A percentile compares a stretch with the other conserved stretches of the same genome.
phyloP scores from a whole-genome alignment of 139 green algal species.

The Diplosphaera chodatii region DNA sequence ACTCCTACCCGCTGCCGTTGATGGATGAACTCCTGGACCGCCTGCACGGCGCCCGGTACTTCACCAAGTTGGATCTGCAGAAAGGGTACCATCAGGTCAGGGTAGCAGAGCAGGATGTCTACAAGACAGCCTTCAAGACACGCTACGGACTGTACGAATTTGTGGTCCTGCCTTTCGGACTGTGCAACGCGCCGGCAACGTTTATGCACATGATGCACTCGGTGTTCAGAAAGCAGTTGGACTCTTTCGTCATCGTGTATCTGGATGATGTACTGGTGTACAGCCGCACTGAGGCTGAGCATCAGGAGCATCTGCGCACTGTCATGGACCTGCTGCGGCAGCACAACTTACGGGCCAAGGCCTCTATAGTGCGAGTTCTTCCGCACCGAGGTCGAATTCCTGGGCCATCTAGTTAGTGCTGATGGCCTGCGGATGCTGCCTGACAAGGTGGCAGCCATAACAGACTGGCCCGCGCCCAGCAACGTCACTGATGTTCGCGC shows the following conservation, averaged over 20 bases:
- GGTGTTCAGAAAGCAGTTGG: conserved; percentile 14
- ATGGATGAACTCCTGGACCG: conserved; percentile 40
- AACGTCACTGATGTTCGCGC: conserved; percentile 16
- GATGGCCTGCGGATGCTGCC: conserved; percentile 11
- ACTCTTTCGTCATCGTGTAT: conserved; percentile 44
- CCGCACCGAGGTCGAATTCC: conserved; percentile 13
- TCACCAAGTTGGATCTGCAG: conserved; percentile 36
- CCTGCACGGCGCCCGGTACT: conserved; percentile 29
- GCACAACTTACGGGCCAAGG: conserved; percentile 19
- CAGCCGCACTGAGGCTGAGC: conserved; percentile 23
- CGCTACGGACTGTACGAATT: conserved; percentile 28
- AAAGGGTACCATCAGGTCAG: conserved; percentile 27
- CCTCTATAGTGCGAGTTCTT: conserved; percentile 18
- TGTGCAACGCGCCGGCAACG: conserved; percentile 42
- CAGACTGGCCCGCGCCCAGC: conserved; percentile 16
- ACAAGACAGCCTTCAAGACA: conserved; percentile 36
- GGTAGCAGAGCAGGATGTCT: conserved; percentile 19
- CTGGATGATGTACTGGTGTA: conserved; percentile 56
- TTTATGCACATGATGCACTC: conserved; percentile 44
- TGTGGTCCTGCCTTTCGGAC: conserved; percentile 30
- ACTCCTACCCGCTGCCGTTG: conserved; percentile 37
- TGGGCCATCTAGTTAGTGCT: conserved; percentile 26
- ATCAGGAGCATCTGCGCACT: conserved; percentile 27
- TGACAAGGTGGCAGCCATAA: conserved; percentile 30
- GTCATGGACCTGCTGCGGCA: conserved; percentile 20